Evolutionary conservation across 148 eudicot genomes (phyloP).

Genomic region (Chenopodium album): DNA sequence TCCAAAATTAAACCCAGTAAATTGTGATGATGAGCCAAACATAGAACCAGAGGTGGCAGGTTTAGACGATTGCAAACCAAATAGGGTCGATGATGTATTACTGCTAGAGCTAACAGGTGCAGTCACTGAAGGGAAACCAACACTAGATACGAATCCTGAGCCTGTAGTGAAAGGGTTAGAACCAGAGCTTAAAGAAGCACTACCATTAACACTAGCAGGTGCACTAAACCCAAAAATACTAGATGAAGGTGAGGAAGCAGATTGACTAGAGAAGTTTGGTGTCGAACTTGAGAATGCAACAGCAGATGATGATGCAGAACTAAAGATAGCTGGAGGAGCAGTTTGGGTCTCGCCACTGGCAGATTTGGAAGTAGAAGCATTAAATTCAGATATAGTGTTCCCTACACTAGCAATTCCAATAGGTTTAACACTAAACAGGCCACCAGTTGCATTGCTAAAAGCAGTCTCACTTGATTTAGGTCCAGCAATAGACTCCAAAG

Average conservation of each 20-base stretch:
- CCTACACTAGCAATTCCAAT: conserved; percentile 26
- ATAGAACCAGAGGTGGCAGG: conserved; percentile 20
- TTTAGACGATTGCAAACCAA: conserved; percentile 39
- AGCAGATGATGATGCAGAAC: conserved; percentile 24
- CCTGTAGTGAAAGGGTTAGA: conserved; percentile 27
- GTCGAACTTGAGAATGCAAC: conserved; percentile 27
- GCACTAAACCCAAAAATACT: conserved; percentile 30
- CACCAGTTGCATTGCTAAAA: conserved; percentile 30
- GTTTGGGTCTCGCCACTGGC: conserved; percentile 29
- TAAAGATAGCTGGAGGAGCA: conserved; percentile 32
- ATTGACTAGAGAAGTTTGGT: conserved; percentile 18
- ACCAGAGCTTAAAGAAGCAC: conserved; percentile 26
- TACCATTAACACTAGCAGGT: conserved; percentile 19
- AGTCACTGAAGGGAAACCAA: conserved; percentile 30
- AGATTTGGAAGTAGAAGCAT: conserved; percentile 30
- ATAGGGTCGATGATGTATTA: conserved; percentile 34
- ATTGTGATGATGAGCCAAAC: conserved; percentile 12
- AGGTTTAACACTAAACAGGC: conserved; percentile 28
- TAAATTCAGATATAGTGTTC: conserved; percentile 35
- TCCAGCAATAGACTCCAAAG: conserved; percentile 24
- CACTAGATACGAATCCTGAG: conserved; percentile 35
- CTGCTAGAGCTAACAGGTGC: conserved; percentile 29
- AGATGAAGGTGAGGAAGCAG: conserved; percentile 16
- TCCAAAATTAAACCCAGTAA: conserved; percentile 28
- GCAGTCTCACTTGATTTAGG: conserved; percentile 27